Percentiles rank a stretch among this genome's conserved stretches.
phyloP scores from a whole-genome alignment of 1,284 basidiomycete genomes.

The Fomitopsis palustris region DNA sequence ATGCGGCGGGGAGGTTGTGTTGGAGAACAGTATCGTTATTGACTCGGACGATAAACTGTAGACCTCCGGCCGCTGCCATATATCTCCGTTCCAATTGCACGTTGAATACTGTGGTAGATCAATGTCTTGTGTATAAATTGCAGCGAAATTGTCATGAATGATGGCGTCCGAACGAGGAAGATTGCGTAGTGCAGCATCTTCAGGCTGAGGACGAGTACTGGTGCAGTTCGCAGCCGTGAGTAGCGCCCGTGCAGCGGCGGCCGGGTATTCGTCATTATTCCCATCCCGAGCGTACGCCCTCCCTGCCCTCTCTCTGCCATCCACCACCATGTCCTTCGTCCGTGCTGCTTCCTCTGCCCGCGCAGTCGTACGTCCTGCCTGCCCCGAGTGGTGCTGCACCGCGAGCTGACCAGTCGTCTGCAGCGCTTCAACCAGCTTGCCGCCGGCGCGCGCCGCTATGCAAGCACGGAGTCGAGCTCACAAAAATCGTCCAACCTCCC shows the following conservation, averaged over 20 bases:
- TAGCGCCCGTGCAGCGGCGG: background rate
- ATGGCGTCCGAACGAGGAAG: too few species aligned
- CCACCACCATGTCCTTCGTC: slow-evolving; percentile 26
- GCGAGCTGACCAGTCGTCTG: background rate
- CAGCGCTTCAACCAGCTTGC: slow-evolving; percentile 11
- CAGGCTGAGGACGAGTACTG: background rate
- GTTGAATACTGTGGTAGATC: too few species aligned
- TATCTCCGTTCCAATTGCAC: too few species aligned
- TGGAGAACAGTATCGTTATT: too few species aligned
- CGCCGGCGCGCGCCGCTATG: slow-evolving; percentile 35
- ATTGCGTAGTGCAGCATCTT: background rate
- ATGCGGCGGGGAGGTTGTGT: too few species aligned
- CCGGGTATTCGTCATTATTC: background rate
- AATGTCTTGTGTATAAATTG: too few species aligned
- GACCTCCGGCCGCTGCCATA: too few species aligned
- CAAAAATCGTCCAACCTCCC: slow-evolving; percentile 49
- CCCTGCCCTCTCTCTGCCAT: background rate
- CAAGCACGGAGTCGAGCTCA: slow-evolving; percentile 42
- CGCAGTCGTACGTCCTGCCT: slow-evolving; percentile 16
- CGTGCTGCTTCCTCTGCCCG: slow-evolving; percentile 24
- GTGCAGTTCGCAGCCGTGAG: background rate
- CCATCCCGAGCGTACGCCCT: background rate
- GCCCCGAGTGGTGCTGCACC: background rate
- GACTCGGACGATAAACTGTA: too few species aligned
- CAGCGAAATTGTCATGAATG: too few species aligned